Evolutionary conservation across 768 basidiomycete species (phyloP).

Genomic region (Amanita inopinata): DNA sequence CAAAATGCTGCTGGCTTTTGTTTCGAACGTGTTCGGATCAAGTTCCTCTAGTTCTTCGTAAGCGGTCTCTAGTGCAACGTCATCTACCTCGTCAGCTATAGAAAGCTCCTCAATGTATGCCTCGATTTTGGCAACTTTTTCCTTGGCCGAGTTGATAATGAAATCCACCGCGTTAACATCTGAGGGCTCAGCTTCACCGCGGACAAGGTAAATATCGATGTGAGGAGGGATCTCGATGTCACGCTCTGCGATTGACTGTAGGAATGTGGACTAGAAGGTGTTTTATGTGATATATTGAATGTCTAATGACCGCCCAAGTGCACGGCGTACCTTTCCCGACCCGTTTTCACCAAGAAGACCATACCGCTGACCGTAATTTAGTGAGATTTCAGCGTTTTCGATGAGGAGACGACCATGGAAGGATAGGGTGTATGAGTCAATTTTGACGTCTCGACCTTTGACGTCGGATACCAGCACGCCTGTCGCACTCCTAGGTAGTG

Average conservation of each 20-base stretch:
- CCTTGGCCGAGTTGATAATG: conserved; percentile 85
- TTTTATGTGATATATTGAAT: conserved; percentile 5
- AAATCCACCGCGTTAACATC: conserved; percentile 96
- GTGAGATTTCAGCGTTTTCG: conserved; percentile 54
- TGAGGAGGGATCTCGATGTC: conserved; percentile 92
- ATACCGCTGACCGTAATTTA: conserved; percentile 89
- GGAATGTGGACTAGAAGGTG: conserved; percentile 73
- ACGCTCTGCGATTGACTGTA: conserved; percentile 90
- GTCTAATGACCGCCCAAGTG: conserved; percentile 3
- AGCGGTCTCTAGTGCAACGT: conserved; percentile 73
- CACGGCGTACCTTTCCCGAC: conserved; percentile 79
- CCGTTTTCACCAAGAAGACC: conserved; percentile 96
- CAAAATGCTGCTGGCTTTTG: conserved; percentile 92
- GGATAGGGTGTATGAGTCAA: conserved; percentile 89
- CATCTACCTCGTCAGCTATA: conserved; percentile 82
- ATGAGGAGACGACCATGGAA: conserved; percentile 91
- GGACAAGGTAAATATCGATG: conserved; percentile 96
- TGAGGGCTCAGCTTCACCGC: conserved; percentile 92
- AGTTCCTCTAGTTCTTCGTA: conserved; percentile 97
- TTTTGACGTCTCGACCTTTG: conserved; percentile 95
- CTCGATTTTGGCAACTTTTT: conserved; percentile 90
- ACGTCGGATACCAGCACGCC: conserved; percentile 90
- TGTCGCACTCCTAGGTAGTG: conserved; percentile 61
- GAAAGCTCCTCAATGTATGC: conserved; percentile 90
- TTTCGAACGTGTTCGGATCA: conserved; percentile 92